Percentiles rank a stretch among this genome's conserved stretches.
Evolutionary conservation across 1,284 basidiomycete species (phyloP).

Genomic region (Papiliotrema terrestris): DNA sequence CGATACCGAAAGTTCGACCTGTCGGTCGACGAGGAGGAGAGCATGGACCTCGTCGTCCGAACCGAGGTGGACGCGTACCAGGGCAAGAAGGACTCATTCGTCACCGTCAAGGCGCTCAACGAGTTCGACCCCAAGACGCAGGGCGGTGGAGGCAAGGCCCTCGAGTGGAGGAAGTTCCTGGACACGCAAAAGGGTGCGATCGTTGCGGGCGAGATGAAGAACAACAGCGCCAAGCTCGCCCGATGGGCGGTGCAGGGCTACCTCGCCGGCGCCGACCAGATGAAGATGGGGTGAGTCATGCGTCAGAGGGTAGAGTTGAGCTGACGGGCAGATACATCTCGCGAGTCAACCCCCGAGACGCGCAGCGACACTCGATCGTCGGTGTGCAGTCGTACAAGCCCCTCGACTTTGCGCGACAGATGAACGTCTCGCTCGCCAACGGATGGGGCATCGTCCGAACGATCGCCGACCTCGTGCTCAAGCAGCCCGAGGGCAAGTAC

Average conservation of each 20-base stretch:
- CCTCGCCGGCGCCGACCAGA: constrained; percentile 89
- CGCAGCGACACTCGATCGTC: constrained; percentile 90
- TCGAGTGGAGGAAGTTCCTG: constrained; percentile 94
- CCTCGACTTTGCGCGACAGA: constrained; percentile 87
- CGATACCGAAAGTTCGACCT: constrained; percentile 96
- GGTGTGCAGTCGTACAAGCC: constrained; percentile 95
- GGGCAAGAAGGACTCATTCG: constrained; percentile 57
- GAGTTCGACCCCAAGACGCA: constrained; percentile 93
- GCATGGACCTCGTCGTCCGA: constrained; percentile 81
- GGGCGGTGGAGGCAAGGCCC: constrained; percentile 62
- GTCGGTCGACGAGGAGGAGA: constrained; percentile 82
- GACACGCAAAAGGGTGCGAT: constrained; percentile 97
- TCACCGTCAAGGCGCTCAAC: constrained; percentile 93
- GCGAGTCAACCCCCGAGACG: constrained; percentile 87
- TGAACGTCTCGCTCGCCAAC: constrained; percentile 91
- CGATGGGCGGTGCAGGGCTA: constrained; percentile 97
- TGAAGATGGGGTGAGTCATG: constrained; percentile 86
- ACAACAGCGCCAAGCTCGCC: constrained; percentile 97
- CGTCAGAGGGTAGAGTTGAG: not conserved
- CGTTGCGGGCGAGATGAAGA: constrained; percentile 99
- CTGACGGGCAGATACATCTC: constrained; percentile 61
- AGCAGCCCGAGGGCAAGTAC: constrained; percentile 95
- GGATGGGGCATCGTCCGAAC: constrained; percentile 99
- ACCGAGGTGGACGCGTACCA: constrained; percentile 94
- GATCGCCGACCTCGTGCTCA: constrained; percentile 85